These are phyloP conservation scores for Podospora pseudocomata DNA, from an alignment of 495 filamentous ascomycete genomes.

Conservation along the genomic window DNA sequence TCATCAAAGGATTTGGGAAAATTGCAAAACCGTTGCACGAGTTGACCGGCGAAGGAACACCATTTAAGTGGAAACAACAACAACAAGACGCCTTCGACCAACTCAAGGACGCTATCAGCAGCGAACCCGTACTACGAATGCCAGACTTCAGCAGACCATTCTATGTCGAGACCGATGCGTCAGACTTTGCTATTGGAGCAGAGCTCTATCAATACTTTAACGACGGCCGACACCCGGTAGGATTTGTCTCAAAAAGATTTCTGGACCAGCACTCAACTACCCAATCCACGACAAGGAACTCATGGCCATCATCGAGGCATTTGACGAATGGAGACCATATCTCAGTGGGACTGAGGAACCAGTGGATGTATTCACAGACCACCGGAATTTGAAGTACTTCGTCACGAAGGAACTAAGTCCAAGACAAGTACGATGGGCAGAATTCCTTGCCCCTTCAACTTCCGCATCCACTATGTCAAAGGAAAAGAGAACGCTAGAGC, in stretches of 20 bases:
- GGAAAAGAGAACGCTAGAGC: no score
- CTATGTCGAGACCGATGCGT: background rate
- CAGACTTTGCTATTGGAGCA: background rate
- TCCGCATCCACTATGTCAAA: no score
- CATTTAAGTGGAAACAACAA: background rate
- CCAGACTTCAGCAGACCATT: background rate
- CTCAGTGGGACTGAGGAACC: background rate
- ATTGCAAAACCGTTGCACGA: background rate
- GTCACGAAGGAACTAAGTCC: no score
- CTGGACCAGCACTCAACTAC: background rate
- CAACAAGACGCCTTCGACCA: background rate
- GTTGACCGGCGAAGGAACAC: background rate
- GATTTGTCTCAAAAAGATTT: background rate
- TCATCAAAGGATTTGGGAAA: background rate
- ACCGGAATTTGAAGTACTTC: background rate
- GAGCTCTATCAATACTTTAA: background rate
- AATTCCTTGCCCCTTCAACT: no score
- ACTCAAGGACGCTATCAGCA: background rate
- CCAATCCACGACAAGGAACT: constrained; percentile 1
- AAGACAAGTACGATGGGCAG: no score
- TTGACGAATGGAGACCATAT: background rate
- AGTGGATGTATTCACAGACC: background rate
- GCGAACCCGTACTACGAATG: background rate
- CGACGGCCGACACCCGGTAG: background rate
- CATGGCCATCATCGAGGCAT: background rate